Base-by-base conservation (phyloP, 352 stramenopile genomes). In the Pythium apleroticum region DNA sequence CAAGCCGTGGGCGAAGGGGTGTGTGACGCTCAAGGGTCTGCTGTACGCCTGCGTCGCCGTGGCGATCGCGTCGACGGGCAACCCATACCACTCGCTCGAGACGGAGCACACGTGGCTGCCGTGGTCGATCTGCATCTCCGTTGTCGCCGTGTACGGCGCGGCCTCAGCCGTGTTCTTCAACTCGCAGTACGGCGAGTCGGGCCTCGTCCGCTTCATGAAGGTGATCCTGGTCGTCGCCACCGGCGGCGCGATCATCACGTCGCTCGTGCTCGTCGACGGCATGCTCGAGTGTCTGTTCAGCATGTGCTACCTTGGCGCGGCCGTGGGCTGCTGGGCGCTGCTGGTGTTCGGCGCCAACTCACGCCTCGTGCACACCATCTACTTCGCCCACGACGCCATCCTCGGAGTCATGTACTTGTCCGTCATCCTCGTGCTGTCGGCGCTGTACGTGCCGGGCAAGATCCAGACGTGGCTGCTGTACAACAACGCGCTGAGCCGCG, bases 391-490 rank as follows among this genome's bases (percentile, higher is more conserved):
- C 72, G 94, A 98, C 71, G 66, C 96, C 46, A 69, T 98, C 20
- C 82, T 97, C 27, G 92, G 87, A 9, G 78, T 89, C 37, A 76
- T 93, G 52, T 93, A 96, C 63, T 95, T 98, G 68, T 69, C 91
- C 35, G 78, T 96, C 27, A 82, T 98, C 20, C 82, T 97, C 64
- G 25, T 97, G 3, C 63, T 97, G 10, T 89, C 80, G 24, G 86
- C 90, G 78, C 89, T 79, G 45, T 73, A 76, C 66, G 74, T 97
- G 28, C 86, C 86, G 20, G 77, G 87, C 61, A 82, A 92, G 59
- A 86, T 97, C 46, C 92, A 98, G 72, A 98, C 92, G 27, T 98
- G 91, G 92, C 72, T 98, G 33, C 76, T 98, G 10, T 98, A 97
- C 77, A 93, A 98, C 73, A 98, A 98, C 67, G 94, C 94, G 11